Percentiles rank a stretch among this genome's conserved stretches.
These are phyloP conservation scores for Albophoma yamanashiensis DNA, from an alignment of 2,329 filamentous ascomycete species.

Conservation along the genomic window DNA sequence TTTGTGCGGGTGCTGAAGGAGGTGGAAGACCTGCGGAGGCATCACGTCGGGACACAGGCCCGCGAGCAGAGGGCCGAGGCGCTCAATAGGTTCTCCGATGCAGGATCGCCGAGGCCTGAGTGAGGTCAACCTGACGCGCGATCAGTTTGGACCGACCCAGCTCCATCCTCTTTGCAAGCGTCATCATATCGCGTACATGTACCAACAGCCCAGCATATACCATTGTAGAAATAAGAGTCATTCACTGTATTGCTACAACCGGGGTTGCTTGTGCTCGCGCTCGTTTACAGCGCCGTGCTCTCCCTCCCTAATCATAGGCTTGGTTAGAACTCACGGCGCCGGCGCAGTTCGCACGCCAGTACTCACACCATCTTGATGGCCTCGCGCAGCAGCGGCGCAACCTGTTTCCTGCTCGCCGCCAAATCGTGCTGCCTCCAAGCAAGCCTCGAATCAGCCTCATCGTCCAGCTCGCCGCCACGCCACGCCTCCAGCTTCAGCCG, in stretches of 20 bases:
- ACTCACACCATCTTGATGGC: constrained; percentile 27
- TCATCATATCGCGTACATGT: not conserved
- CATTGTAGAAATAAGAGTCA: not conserved
- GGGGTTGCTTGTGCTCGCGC: too few relatives aligned
- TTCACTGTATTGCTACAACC: not conserved
- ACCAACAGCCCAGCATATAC: not conserved
- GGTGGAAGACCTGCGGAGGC: constrained; percentile 14
- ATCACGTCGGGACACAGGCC: constrained; percentile 5
- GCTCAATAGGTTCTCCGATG: constrained; percentile 3
- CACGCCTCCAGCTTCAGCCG: constrained; percentile 47
- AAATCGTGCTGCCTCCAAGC: constrained; percentile 59
- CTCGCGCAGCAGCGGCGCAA: constrained; percentile 55
- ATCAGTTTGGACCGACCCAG: not conserved
- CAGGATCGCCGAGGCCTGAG: not conserved
- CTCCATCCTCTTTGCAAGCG: not conserved
- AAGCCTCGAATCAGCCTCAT: constrained; percentile 30
- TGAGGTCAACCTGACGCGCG: not conserved
- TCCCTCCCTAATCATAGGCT: not conserved
- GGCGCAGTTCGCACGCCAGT: constrained; percentile 3
- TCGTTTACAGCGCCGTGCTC: not conserved
- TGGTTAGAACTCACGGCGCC: not conserved
- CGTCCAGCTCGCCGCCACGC: constrained; percentile 35
- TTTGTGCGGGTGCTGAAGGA: constrained; percentile 20
- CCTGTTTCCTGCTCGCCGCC: constrained; percentile 54
- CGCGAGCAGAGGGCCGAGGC: constrained; percentile 7